Percentiles rank a stretch among this genome's conserved stretches.
Conservation (phyloP, 768 basidiomycete species). For the Mycena capillaripes region DNA sequence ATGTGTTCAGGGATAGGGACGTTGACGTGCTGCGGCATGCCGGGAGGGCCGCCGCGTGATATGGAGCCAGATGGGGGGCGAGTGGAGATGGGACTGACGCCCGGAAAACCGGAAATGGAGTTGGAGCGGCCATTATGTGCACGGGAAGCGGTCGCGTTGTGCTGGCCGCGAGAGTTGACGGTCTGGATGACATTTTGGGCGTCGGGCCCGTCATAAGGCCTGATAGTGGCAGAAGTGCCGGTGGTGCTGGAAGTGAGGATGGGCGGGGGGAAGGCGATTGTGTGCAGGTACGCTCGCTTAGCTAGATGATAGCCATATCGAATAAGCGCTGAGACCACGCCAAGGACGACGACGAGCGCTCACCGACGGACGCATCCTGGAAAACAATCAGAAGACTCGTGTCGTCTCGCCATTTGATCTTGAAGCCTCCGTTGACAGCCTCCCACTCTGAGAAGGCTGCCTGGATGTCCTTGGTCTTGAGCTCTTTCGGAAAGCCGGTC, state of each 20-base stretch:
- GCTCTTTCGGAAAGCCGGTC: constrained; percentile 93
- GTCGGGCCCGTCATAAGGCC: constrained; percentile 95
- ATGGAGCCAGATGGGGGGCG: constrained; percentile 48
- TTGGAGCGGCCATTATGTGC: constrained; percentile 79
- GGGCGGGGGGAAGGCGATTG: constrained; percentile 86
- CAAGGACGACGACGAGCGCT: constrained; percentile 53
- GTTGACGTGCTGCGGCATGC: constrained; percentile 42
- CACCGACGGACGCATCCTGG: constrained; percentile 89
- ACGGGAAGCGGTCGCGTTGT: constrained; percentile 74
- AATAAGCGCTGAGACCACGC: constrained; percentile 5
- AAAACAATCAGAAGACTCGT: constrained; percentile 96
- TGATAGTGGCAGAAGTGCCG: constrained; percentile 73
- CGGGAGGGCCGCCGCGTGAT: constrained; percentile 49
- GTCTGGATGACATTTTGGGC: constrained; percentile 88
- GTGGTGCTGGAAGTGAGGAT: constrained; percentile 71
- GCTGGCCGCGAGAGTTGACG: constrained; percentile 81
- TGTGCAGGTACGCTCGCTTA: constrained; percentile 94
- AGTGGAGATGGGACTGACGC: constrained; percentile 55
- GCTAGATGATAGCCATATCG: constrained; percentile 63
- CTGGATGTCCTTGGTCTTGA: constrained; percentile 98
- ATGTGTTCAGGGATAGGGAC: constrained; percentile 66
- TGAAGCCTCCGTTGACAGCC: constrained; percentile 88
- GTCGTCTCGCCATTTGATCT: constrained; percentile 99
- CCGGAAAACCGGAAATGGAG: constrained; percentile 75
- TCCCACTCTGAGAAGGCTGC: constrained; percentile 93